Evolutionary conservation across 805 yeast species (phyloP), one percentile per base, ranked within the genome.

Genomic region (Lipomyces anomalus): DNA sequence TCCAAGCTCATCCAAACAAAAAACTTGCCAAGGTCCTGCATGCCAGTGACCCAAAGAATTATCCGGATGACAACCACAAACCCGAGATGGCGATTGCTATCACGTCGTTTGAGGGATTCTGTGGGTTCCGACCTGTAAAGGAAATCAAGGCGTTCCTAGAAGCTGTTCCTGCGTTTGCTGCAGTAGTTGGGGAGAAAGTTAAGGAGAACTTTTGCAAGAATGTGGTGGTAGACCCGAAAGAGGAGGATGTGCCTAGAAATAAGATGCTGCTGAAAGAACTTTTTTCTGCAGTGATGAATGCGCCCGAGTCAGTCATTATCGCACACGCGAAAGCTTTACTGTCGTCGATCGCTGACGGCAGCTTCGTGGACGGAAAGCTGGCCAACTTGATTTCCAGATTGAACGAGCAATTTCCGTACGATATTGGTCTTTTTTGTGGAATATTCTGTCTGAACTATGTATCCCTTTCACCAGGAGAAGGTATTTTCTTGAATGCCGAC

Each of bases 41-140:
- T 61, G 74, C 75, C 16, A 67, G 72, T 23, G 97, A 92, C 68
- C 97, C 98, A 46, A 79, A 80, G 60, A 84, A 92, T 69, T 92
- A 92, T 65, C 53, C 97, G 3, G 98, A 92, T 69, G 95, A 82
- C 65, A 92, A 92, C 71, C 98, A 92, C 69, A 92, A 92, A 72
- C 98, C 98, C n/a, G 98, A 92, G 67, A 92, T 92, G 98, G 97
- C 98, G 41, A 79, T 92, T 61, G 98, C 98, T 6, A 80, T 92
- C 43, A 89, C 97, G 20, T 85, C 79, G 50, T 92, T 92, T 60
- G 97, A 92, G 71, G 97, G 97, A 0, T 90, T 92, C 69, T 92
- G 98, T 68, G 98, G 98, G 0, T 92, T 92, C 72, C 82, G 92
- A 63, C 98, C 98, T 18, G 75, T 89, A 60, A 74, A 71, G 29